Evolutionary conservation across 805 yeast species (phyloP), one percentile per base, ranked within the genome.

Genomic region (Clavispora asparagi): DNA sequence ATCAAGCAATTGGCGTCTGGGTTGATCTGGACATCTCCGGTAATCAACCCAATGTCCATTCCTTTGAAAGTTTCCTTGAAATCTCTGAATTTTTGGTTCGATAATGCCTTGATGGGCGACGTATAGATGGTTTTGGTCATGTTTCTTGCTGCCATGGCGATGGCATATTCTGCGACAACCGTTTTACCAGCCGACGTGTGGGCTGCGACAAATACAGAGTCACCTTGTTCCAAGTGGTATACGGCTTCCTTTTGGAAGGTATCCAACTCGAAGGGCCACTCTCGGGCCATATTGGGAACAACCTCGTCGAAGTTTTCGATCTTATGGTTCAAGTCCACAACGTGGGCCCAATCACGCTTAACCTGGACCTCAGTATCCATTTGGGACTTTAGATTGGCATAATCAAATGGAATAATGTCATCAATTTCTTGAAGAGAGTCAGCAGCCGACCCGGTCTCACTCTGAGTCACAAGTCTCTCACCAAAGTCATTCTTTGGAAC

Each of bases 101-200:
- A 85, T 52, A 89, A 69, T 0, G 96, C 96, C 61, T 89, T 89
- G 55, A 89, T 89, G 17, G 99, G 99, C 0, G 97, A 91, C 0
- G 99, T 92, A 64, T 92, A 92, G 41, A 92, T 94, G 1, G 96
- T 89, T 62, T 91, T 92, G 10, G 98, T 92, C 97, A 91, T 91
- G 62, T 94, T 92, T 61, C 96, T 75, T 50, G 83, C 79, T 1
- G 98, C 95, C 96, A 92, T 85, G 3, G 98, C 96, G 64, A 92
- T 94, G 4, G 98, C 98, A 62, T 92, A 92, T 62, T 92, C 99
- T 0, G 99, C 99, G 25, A 94, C 96, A 4, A 92, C 99, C 0
- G 99, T 92, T 61, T 92, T 92, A 67, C 99, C 99, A 0, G 99
- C 99, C 3, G 98, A 92, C 0, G 99, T 92, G 64, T 92, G 99